These are phyloP conservation scores for Phytophthora cactorum DNA, from an alignment of 352 stramenopile genomes.

Conservation along the genomic window DNA sequence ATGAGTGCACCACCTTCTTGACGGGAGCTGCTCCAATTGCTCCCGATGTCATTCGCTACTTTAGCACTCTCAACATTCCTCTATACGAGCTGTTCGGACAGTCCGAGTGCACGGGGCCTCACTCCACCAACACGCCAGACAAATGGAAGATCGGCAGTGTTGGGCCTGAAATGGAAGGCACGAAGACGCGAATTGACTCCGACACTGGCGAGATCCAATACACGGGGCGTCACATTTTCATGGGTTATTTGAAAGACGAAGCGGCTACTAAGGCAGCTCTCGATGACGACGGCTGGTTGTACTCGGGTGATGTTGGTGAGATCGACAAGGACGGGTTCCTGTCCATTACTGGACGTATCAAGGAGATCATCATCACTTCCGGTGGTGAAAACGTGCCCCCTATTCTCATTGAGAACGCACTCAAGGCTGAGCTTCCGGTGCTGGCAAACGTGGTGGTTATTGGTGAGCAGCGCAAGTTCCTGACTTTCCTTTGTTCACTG, in stretches of 20 bases:
- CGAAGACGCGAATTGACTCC: slow-evolving; percentile 54
- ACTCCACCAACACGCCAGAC: slow-evolving; percentile 66
- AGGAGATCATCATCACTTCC: slow-evolving; percentile 95
- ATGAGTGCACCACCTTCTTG: slow-evolving; percentile 85
- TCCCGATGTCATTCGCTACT: slow-evolving; percentile 79
- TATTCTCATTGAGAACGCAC: slow-evolving; percentile 85
- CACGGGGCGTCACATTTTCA: slow-evolving; percentile 72
- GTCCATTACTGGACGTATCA: slow-evolving; percentile 93
- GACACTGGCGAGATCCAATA: slow-evolving; percentile 67
- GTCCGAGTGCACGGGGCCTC: slow-evolving; percentile 91
- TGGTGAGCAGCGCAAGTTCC: slow-evolving; percentile 91
- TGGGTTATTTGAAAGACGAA: slow-evolving; percentile 77
- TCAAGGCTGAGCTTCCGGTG: slow-evolving; percentile 83
- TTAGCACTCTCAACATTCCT: slow-evolving; percentile 93
- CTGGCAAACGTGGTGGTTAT: slow-evolving; percentile 92
- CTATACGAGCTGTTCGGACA: slow-evolving; percentile 93
- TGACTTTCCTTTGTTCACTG: slow-evolving; percentile 89
- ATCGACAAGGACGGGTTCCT: slow-evolving; percentile 91
- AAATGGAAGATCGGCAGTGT: slow-evolving; percentile 91
- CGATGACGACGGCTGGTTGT: slow-evolving; percentile 86
- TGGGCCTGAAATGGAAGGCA: slow-evolving; percentile 66
- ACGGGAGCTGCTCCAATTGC: slow-evolving; percentile 80
- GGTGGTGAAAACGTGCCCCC: slow-evolving; percentile 93
- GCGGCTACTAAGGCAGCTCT: slow-evolving; percentile 59
- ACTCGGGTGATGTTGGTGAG: slow-evolving; percentile 90